A percentile compares a stretch with the other conserved stretches of the same genome.
Evolutionary conservation across 805 yeast genomes (phyloP).

Genomic region (Kluyveromyces wickerhamii): DNA sequence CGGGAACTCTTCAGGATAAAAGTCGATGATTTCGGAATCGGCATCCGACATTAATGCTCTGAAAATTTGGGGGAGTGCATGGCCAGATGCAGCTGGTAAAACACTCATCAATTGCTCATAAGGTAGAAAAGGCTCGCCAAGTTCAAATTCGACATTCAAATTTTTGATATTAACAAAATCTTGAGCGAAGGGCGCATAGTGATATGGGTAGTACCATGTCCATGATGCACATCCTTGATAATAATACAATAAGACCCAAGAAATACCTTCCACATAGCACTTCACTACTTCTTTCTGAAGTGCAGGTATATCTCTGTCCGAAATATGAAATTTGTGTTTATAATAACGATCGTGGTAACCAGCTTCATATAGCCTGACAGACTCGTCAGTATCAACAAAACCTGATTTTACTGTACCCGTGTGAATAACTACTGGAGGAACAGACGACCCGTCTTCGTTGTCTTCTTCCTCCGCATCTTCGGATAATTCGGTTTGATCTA

Average conservation of each 20-base stretch:
- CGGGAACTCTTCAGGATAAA: slow-evolving; percentile 80
- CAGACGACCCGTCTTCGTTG: slow-evolving; percentile 16
- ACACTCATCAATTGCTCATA: slow-evolving; percentile 94
- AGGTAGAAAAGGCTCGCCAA: slow-evolving; percentile 79
- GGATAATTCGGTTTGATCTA: slow-evolving; percentile 9
- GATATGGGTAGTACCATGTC: slow-evolving; percentile 97
- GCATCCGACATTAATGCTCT: slow-evolving; percentile 73
- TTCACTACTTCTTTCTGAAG: slow-evolving; percentile 53
- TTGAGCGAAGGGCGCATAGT: slow-evolving; percentile 95
- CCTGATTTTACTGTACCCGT: slow-evolving; percentile 24
- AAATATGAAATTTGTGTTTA: slow-evolving; percentile 57
- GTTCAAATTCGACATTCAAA: slow-evolving; percentile 47
- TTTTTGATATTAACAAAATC: slow-evolving; percentile 57
- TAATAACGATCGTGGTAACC: slow-evolving; percentile 85
- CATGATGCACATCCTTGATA: slow-evolving; percentile 98
- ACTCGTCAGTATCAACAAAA: slow-evolving; percentile 39
- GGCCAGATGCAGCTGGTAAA: slow-evolving; percentile 88
- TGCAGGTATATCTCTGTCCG: slow-evolving; percentile 44
- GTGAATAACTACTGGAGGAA: slow-evolving; percentile 19
- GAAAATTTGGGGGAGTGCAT: slow-evolving; percentile 73
- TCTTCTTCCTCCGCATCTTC: slow-evolving; percentile 8
- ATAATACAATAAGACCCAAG: slow-evolving; percentile 93
- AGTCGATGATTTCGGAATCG: slow-evolving; percentile 78
- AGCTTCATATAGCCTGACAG: slow-evolving; percentile 71
- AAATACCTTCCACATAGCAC: slow-evolving; percentile 84